Conservation (phyloP, 495 filamentous ascomycete genomes). For the Aspergillus ellipticus region DNA sequence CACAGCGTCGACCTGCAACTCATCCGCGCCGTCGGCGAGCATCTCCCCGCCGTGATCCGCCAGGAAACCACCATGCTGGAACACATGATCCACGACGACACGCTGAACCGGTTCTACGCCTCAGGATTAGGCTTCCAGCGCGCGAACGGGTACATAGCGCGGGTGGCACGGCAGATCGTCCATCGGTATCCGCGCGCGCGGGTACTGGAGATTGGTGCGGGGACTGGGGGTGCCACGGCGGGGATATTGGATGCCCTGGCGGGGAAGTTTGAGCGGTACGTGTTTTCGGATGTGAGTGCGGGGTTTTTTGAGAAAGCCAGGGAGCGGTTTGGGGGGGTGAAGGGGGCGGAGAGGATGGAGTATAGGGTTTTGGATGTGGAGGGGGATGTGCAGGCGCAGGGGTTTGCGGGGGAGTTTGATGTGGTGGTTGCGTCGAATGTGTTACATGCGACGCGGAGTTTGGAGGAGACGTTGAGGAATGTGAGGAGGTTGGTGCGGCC, state of each 20-base stretch:
- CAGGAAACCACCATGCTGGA: neutral
- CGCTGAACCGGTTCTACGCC: neutral
- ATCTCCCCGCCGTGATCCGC: neutral
- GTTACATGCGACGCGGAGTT: neutral
- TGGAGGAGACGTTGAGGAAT: neutral
- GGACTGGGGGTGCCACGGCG: neutral
- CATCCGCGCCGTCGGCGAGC: neutral
- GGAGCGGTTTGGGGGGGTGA: neutral
- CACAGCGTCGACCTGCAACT: neutral
- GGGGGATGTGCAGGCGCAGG: neutral
- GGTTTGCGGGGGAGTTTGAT: neutral
- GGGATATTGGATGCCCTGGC: neutral
- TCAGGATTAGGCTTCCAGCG: neutral
- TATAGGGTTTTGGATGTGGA: neutral
- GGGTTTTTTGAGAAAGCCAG: neutral
- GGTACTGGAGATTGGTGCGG: neutral
- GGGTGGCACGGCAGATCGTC: neutral
- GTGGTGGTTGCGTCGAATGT: neutral
- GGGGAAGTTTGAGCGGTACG: neutral
- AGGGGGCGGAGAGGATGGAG: neutral
- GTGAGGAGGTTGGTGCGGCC: constrained; percentile 21
- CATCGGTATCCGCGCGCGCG: neutral
- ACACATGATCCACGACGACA: neutral
- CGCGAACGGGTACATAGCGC: neutral
- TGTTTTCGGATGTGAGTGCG: neutral